Percentiles rank a stretch among this genome's conserved stretches.
Evolutionary conservation across 2,329 filamentous ascomycete species (phyloP).

Genomic region (Fusarium pseudocircinatum): DNA sequence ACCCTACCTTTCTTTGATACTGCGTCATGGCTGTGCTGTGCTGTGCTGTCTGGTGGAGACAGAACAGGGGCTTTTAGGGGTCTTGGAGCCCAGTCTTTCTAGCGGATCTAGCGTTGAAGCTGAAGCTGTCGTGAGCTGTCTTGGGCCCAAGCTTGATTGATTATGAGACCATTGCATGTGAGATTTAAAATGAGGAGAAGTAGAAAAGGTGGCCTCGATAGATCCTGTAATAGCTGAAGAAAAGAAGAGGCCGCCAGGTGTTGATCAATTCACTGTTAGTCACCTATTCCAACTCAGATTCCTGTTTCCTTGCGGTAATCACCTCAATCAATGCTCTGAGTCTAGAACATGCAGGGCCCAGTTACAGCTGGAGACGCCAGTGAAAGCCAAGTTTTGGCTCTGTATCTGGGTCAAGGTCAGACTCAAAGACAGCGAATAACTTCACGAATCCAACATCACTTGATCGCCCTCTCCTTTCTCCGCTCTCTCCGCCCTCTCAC

Average conservation of each 20-base stretch:
- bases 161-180: not conserved
- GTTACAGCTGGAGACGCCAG: constrained; percentile 7
- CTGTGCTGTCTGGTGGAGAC: constrained; percentile 11
- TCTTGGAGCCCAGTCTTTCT: not conserved
- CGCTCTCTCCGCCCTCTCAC: constrained; percentile 18
- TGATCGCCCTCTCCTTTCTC: constrained; percentile 31
- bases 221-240: not conserved
- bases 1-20: constrained; percentile 1
- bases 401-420: not conserved
- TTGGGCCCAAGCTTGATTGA: constrained; percentile 1
- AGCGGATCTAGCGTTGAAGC: constrained; percentile 17
- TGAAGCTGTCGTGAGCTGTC: constrained; percentile 20
- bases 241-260: not conserved
- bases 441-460: constrained; percentile 31
- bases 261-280: not conserved
- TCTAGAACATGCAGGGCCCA: constrained; percentile 32
- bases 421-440: constrained; percentile 33
- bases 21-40: not conserved
- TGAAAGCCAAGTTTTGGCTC: not conserved
- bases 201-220: not conserved
- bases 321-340: not conserved
- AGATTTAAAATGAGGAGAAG: not conserved
- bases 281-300: not conserved
- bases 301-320: not conserved
- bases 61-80: not conserved